These are phyloP conservation scores for Vaccinium vitisidaea DNA, from an alignment of 148 eudicot species.

Conservation along the genomic window DNA sequence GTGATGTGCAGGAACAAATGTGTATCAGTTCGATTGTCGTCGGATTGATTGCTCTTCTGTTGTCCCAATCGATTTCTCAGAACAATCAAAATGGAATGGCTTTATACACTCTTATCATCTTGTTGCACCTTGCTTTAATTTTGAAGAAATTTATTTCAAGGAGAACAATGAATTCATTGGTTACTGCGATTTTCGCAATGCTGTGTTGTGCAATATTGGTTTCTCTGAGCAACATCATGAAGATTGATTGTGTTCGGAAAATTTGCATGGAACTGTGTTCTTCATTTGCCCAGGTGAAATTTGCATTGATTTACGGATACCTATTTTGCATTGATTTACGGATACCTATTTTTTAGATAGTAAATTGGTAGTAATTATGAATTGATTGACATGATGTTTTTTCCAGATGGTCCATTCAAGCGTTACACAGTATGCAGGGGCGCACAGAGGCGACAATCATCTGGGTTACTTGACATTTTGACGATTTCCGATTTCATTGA, in stretches of 20 bases:
- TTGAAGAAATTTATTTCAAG: slow-evolving; percentile 6
- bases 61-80: slow-evolving; percentile 3
- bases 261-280: background rate
- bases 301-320: background rate
- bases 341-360: background rate
- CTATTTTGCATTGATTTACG: background rate
- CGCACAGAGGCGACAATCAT: background rate
- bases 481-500: background rate
- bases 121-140: background rate
- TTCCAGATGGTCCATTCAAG: slow-evolving; percentile 1
- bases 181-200: background rate
- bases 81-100: background rate
- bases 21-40: background rate
- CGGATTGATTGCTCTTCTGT: slow-evolving; percentile 13
- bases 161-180: background rate
- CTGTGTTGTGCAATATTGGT: slow-evolving; percentile 3
- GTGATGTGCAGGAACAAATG: slow-evolving; percentile 10
- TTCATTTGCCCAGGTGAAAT: slow-evolving; percentile 11
- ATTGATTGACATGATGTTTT: background rate
- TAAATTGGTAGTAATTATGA: background rate
- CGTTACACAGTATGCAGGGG: background rate
- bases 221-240: slow-evolving; percentile 3
- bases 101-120: slow-evolving; percentile 1
- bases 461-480: background rate
- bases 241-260: slow-evolving; percentile 6